Percentiles rank a stretch among this genome's conserved stretches.
Evolutionary conservation across 805 yeast genomes (phyloP).

Genomic region (Kluyveromyces starmeri): DNA sequence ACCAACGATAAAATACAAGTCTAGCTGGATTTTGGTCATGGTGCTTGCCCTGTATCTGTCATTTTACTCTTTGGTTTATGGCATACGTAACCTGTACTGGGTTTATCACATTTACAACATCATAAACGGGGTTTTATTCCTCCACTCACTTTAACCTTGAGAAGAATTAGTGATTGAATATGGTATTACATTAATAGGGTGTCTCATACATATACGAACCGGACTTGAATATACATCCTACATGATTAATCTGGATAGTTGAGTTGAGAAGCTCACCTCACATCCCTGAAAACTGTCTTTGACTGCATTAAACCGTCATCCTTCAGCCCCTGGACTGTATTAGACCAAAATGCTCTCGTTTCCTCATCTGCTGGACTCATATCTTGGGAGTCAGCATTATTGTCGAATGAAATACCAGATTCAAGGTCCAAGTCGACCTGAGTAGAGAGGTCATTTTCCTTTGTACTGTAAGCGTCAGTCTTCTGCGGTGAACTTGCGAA

Average conservation of each 20-base stretch:
- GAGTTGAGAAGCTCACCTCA: background rate
- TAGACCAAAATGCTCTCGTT: constrained; percentile 30
- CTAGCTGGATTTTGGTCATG: constrained; percentile 29
- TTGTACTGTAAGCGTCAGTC: constrained; percentile 3
- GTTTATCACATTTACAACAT: constrained; percentile 68
- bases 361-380: constrained; percentile 30
- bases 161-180: too few species aligned
- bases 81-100: constrained; percentile 78
- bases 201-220: too few species aligned
- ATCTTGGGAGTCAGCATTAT: background rate
- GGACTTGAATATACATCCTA: too few species aligned
- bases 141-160: constrained; percentile 9
- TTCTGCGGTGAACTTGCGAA: background rate
- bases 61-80: constrained; percentile 59
- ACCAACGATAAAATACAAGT: constrained; percentile 27
- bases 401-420: background rate
- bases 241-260: too few species aligned
- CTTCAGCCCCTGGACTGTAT: constrained; percentile 7
- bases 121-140: constrained; percentile 44
- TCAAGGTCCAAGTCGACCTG: constrained; percentile 4
- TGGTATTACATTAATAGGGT: too few species aligned
- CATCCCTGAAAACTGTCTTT: constrained; percentile 2
- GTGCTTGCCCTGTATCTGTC: constrained; percentile 42
- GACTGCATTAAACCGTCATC: constrained; percentile 2
- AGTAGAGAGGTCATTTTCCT: constrained; percentile 1